Evolutionary conservation across 2,329 filamentous ascomycete species (phyloP), one percentile per base, ranked within the genome.

Genomic region (Magnaporthiopsis incrustans): DNA sequence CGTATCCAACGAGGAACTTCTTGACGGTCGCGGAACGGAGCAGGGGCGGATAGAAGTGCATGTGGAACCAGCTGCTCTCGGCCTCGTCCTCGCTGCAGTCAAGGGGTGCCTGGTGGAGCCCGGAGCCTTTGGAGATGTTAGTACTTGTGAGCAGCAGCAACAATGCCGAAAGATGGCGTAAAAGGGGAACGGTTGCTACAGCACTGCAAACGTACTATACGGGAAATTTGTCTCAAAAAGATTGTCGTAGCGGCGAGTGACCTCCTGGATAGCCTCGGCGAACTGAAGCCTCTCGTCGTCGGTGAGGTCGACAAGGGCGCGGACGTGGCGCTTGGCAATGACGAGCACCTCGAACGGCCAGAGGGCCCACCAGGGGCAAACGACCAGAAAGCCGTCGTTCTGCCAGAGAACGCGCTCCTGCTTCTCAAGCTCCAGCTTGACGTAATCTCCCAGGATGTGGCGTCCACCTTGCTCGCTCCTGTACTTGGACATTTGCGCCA

Each of bases 331-430:
- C 78, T 92, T 96, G 66, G 91, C 86, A 35, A 97, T 81, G 66
- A 99, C 84, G 81, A 99, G 89, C 60, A 94, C 89, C 79, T 99
- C 95, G 67, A 97, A 99, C 0, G 95, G 95, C 95, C 95, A 99
- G 25, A 92, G 84, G 0, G 92, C 95, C 95, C 95, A 99, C 92
- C 95, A 99, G 0, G 95, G 95, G 71, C 93, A 97, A 22, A 98
- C 85, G 0, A 93, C 89, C 57, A 97, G 79, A 75, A 98, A 99
- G 0, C 82, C 82, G 14, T 85, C 84, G 73, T 99, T 99, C 74
- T 96, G 88, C 73, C 90, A 97, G 0, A 99, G 90, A 11, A 96
- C 84, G 14, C 95, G 87, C 77, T 97, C 92, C 69, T 87, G 78
- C 78, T 96, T 96, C 70, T 88, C 82, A 63, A 88, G 79, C 75